Conservation (phyloP, 2,329 filamentous ascomycete species). For the Sporothrix globosa region DNA sequence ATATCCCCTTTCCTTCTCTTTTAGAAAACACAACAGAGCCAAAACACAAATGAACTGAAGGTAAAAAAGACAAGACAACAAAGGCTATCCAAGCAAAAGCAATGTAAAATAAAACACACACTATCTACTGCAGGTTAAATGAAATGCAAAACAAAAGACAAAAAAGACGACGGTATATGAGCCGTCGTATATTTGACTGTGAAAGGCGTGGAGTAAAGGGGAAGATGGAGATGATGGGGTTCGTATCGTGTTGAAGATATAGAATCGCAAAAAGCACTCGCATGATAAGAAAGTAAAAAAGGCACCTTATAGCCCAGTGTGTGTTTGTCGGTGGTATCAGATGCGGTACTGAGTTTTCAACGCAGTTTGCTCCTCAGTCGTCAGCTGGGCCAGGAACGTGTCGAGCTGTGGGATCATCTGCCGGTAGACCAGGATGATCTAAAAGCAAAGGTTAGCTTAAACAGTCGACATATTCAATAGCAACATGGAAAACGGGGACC, state of each 20-base stretch:
- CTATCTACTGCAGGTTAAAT: conserved; percentile 22
- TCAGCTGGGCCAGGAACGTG: conserved; percentile 57
- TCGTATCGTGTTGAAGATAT: conserved; percentile 27
- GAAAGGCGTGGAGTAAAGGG: neutral
- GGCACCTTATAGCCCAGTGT: neutral
- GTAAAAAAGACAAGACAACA: neutral
- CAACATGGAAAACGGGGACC: conserved; percentile 40
- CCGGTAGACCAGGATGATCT: conserved; percentile 60
- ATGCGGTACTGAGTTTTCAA: conserved; percentile 55
- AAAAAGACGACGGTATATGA: neutral
- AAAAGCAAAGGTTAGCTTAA: conserved; percentile 28
- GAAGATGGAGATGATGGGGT: neutral
- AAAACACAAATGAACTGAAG: neutral
- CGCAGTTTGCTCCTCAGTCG: conserved; percentile 54
- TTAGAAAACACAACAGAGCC: neutral
- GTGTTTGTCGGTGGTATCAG: conserved; percentile 35
- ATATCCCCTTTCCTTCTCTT: neutral
- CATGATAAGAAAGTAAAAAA: neutral
- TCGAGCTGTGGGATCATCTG: conserved; percentile 63
- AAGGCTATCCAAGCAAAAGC: conserved; percentile 16
- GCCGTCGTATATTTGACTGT: neutral
- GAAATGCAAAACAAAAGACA: neutral
- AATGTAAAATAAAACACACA: conserved; percentile 11
- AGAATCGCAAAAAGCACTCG: neutral
- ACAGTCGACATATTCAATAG: too few species aligned